Percentiles rank a stretch among this genome's conserved stretches.
phyloP scores from a whole-genome alignment of 768 basidiomycete species.

The Pisolithus marmoratus region DNA sequence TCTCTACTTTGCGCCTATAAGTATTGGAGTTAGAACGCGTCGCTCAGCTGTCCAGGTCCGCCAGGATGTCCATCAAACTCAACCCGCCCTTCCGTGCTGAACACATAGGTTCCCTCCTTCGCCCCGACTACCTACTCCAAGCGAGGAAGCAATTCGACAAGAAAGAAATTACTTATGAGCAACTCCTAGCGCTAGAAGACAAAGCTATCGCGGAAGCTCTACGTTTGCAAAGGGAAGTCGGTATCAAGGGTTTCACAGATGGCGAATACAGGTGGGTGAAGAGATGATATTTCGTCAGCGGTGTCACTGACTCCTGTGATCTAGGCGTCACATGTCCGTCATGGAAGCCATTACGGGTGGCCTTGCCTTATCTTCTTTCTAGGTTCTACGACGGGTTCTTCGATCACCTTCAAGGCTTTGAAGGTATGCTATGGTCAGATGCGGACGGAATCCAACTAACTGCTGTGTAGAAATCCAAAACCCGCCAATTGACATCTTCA shows the following conservation, averaged over 20 bases:
- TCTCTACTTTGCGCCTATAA: not conserved
- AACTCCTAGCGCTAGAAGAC: conserved; percentile 36
- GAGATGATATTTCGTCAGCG: conserved; percentile 9
- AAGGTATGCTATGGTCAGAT: conserved; percentile 10
- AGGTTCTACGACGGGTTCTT: conserved; percentile 28
- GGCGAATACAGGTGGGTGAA: conserved; percentile 34
- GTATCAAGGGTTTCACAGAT: conserved; percentile 38
- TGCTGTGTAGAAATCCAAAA: conserved; percentile 13
- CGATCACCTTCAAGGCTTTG: conserved; percentile 20
- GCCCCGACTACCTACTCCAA: conserved; percentile 34
- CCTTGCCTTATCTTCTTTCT: not conserved
- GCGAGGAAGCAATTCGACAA: conserved; percentile 32
- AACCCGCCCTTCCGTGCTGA: conserved; percentile 42
- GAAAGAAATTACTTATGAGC: conserved; percentile 27
- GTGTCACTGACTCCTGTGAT: not conserved
- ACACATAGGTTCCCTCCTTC: conserved; percentile 40
- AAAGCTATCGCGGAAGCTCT: conserved; percentile 32
- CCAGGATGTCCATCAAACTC: conserved; percentile 16
- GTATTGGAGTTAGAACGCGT: not conserved
- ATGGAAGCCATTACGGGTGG: not conserved
- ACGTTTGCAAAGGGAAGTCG: conserved; percentile 33
- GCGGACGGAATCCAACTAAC: not conserved
- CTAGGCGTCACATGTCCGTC: conserved; percentile 22
- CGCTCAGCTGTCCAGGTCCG: not conserved
- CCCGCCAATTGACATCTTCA: conserved; percentile 23